Base-by-base conservation (phyloP, 345 rosid species). In the Toxicodendron radicans region DNA sequence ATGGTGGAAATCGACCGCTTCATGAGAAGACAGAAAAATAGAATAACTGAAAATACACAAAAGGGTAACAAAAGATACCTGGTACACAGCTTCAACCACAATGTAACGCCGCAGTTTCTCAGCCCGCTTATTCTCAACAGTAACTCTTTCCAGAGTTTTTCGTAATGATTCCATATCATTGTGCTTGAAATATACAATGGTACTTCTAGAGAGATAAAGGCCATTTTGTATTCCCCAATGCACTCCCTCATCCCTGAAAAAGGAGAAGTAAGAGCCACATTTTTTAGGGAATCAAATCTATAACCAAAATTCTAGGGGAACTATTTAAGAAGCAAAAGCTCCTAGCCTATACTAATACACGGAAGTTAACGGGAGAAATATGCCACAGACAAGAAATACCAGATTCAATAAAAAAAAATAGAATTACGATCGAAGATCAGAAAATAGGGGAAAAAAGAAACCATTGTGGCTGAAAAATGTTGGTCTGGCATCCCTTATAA, bases 201-300 rank as follows among this genome's bases (percentile, higher is more conserved):
- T 95, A 79, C 99, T 90, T 78, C 97, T 87, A 14, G 99, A 95
- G 75, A 95, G 97, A 79, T 93, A 84, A 57, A 95, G 92, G 51
- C 98, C 99, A 84, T 95, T 95, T 83, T 95, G 98, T 78, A 95
- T 91, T 66, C 95, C 98, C 98, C 99, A 95, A 58, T 95, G 98
- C 64, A 93, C 99, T 68, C 99, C 98, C 71, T 90, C 97, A 63
- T 95, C 98, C 48, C 99, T 89, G 71, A 38, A 71, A 71, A 48
- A 69, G 61, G 8, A 53, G 66, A 56, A 75, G 51, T 58, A 61
- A 64, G 21, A 45, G 71, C 33, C 7, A 30, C 18, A 45, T 57
- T 57, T 11, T 64, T 51, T 48, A n/a, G 53, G 38, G 73, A 49
- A 35, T 56, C n/a, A 10, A 65, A 30, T n/a, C n/a, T 51, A n/a